These are phyloP conservation scores for Leccinum subrobustum DNA, from an alignment of 1,284 basidiomycete genomes.

Conservation along the genomic window DNA sequence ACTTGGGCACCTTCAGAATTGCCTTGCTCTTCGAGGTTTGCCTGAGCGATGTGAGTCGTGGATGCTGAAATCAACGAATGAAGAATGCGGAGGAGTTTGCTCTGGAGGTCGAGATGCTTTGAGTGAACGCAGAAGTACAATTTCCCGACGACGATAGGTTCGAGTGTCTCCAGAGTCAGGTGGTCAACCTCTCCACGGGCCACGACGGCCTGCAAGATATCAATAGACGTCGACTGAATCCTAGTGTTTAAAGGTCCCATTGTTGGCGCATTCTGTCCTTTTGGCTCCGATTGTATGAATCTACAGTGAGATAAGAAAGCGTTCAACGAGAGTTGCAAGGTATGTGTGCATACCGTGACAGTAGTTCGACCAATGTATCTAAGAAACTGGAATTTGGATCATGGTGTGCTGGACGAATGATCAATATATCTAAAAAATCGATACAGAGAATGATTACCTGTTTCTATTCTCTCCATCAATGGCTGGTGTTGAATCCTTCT, in stretches of 20 bases:
- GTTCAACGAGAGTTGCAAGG: neutral
- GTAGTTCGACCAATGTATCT: slow-evolving; percentile 66
- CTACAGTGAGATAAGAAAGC: slow-evolving; percentile 38
- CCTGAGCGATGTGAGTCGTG: slow-evolving; percentile 28
- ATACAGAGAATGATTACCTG: slow-evolving; percentile 40
- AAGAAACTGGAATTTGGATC: slow-evolving; percentile 67
- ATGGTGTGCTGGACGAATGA: slow-evolving; percentile 44
- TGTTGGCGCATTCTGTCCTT: slow-evolving; percentile 39
- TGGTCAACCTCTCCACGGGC: slow-evolving; percentile 75
- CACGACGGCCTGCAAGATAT: slow-evolving; percentile 81
- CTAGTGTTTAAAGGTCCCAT: slow-evolving; percentile 63
- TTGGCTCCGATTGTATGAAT: slow-evolving; percentile 75
- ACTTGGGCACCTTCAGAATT: slow-evolving; percentile 28
- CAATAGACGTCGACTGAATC: slow-evolving; percentile 75
- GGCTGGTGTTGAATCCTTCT: slow-evolving; percentile 60
- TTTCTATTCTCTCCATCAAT: slow-evolving; percentile 57
- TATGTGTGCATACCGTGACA: slow-evolving; percentile 56
- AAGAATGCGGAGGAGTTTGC: slow-evolving; percentile 89
- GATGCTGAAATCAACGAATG: slow-evolving; percentile 80
- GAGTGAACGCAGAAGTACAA: slow-evolving; percentile 74
- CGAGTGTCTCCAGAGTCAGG: slow-evolving; percentile 59
- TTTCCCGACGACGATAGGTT: slow-evolving; percentile 72
- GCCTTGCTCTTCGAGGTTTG: slow-evolving; percentile 30
- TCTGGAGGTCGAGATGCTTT: slow-evolving; percentile 78
- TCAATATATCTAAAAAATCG: slow-evolving; percentile 14